Percentiles rank a stretch among this genome's conserved stretches.
phyloP scores from a whole-genome alignment of 352 stramenopile genomes.

The Globisporangium carolinianum region DNA sequence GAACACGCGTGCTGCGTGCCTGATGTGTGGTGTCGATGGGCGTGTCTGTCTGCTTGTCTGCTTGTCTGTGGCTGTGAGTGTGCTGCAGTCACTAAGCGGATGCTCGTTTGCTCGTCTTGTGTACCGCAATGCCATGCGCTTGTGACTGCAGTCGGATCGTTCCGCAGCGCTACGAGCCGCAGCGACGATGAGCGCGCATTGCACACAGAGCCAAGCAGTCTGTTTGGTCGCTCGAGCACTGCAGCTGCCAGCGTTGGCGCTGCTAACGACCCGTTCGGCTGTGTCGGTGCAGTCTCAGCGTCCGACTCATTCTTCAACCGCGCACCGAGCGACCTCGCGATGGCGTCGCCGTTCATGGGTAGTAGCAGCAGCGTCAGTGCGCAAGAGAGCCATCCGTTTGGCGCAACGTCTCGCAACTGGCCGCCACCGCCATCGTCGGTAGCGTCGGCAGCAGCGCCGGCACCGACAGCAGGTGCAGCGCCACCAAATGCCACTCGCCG shows the following conservation, averaged over 20 bases:
- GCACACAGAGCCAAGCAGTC: constrained; percentile 2
- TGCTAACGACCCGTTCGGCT: no score
- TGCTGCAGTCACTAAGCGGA: not conserved
- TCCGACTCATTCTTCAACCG: constrained; percentile 6
- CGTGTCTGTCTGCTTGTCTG: not conserved
- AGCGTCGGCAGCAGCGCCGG: constrained; percentile 6
- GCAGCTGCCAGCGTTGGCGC: not conserved
- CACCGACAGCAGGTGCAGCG: constrained; percentile 1
- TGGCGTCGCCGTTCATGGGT: constrained; percentile 9
- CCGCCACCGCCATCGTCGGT: constrained; percentile 12
- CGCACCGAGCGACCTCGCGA: not conserved
- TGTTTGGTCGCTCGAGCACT: constrained; percentile 7
- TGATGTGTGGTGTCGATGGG: not conserved
- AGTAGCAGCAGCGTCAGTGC: not conserved
- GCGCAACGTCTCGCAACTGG: constrained; percentile 7
- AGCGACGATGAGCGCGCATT: constrained; percentile 5
- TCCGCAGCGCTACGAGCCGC: constrained; percentile 3
- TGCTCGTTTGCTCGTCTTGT: not conserved
- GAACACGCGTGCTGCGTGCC: constrained; percentile 1
- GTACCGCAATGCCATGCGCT: not conserved
- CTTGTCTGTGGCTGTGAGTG: not conserved
- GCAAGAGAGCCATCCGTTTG: constrained; percentile 2
- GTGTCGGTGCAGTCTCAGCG: no score
- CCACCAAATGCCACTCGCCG: constrained; percentile 24
- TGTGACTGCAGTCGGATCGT: constrained; percentile 1